Evolutionary conservation across 2,329 filamentous ascomycete species (phyloP), one percentile per base, ranked within the genome.

Genomic region (Lojkania enalia): DNA sequence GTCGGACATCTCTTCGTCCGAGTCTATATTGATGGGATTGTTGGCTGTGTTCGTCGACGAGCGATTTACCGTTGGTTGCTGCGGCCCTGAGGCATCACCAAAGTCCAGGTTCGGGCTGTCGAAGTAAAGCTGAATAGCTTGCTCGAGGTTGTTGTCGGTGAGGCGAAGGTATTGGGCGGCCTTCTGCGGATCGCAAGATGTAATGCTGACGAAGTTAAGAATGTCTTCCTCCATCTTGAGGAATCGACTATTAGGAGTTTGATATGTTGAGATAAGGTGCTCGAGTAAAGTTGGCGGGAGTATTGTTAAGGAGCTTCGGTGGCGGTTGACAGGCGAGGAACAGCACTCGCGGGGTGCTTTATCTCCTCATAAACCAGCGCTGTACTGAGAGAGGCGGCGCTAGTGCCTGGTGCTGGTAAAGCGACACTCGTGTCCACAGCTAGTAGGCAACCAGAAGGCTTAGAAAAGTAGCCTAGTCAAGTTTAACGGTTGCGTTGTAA

Each of bases 51-150:
- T 36, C 16, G 33, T 77, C 3, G 59, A 51, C 39, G 57, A 11
- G 7, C 52, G 39, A 61, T 49, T 52, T 30, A 59, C 37, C 9
- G 71, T 51, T 30, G 71, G 54, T 11, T 72, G 63, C 20, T 69
- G 63, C 27, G 70, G 47, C 15, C 68, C 52, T 20, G 71, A 54
- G 19, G 69, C 48, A 29, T 60, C 67, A 18, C 71, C 71, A 46
- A 76, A 71, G 61, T 78, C 82, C 50, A 86, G 81, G 36, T 92
- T 90, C 32, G 87, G 88, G 66, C 87, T 94, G 64, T 95, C 90
- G 70, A 90, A 97, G 74, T 85, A 99, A 11, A 97, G 83, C 63
- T 89, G 84, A 59, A 96, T 85, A 19, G 94, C 94, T 63, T 92
- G 87, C 70, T 90, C 84, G 39, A 92, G 76, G 65, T 96, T 86